Evolutionary conservation across 768 basidiomycete genomes (phyloP).

Genomic region (Mycena amicta): DNA sequence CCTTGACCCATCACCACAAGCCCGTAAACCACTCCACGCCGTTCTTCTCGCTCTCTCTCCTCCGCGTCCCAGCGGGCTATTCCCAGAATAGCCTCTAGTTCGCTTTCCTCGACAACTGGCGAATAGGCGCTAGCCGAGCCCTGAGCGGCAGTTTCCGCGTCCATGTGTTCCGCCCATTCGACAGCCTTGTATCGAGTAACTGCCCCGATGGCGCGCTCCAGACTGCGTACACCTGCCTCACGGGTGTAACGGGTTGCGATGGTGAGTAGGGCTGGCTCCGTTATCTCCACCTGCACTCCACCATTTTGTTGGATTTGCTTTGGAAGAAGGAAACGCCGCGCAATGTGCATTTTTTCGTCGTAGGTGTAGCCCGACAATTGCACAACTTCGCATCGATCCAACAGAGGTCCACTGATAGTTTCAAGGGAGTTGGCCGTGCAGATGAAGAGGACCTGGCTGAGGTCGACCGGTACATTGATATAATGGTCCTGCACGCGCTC

Average conservation of each 20-base stretch:
- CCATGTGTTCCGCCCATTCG: constrained; percentile 77
- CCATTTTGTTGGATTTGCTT: constrained; percentile 86
- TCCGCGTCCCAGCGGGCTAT: constrained; percentile 79
- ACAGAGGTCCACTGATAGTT: constrained; percentile 82
- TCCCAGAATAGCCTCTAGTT: constrained; percentile 86
- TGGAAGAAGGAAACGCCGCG: constrained; percentile 82
- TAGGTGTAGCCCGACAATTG: constrained; percentile 87
- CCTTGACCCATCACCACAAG: constrained; percentile 88
- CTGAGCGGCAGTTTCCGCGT: constrained; percentile 28
- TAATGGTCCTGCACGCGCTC: constrained; percentile 75
- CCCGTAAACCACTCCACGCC: constrained; percentile 80
- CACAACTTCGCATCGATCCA: constrained; percentile 90
- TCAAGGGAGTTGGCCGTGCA: constrained; percentile 91
- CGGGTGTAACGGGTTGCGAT: constrained; percentile 83
- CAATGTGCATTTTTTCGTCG: constrained; percentile 90
- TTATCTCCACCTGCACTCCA: constrained; percentile 60
- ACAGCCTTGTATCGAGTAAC: constrained; percentile 94
- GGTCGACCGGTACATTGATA: constrained; percentile 84
- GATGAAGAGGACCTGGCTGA: constrained; percentile 88
- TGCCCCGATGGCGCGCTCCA: constrained; percentile 84
- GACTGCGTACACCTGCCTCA: constrained; percentile 90
- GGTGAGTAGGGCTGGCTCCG: constrained; percentile 68
- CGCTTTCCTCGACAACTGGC: constrained; percentile 60
- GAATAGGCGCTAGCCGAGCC: constrained; percentile 45
- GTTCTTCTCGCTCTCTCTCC: constrained; percentile 73